Percentiles rank a stretch among this genome's conserved stretches.
These are phyloP conservation scores for Nemania sp. DNA, from an alignment of 2,329 filamentous ascomycete genomes.

Conservation along the genomic window DNA sequence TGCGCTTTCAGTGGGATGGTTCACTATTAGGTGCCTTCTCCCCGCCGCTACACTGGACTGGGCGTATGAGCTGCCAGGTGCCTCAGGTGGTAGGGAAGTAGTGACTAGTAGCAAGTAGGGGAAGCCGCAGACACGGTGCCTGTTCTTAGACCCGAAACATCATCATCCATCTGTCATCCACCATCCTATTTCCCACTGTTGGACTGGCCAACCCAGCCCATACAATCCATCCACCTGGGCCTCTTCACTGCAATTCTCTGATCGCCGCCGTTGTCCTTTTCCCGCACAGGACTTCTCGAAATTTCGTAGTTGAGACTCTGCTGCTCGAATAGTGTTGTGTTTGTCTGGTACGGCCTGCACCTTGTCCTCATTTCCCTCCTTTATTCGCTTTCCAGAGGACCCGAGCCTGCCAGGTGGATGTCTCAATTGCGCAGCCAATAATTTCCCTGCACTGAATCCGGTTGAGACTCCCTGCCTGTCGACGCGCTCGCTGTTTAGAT, in stretches of 20 bases:
- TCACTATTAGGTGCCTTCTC: slow-evolving; percentile 2
- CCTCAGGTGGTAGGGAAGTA: background rate
- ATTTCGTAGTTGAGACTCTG: slow-evolving; percentile 1
- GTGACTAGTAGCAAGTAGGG: too few species aligned
- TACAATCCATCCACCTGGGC: slow-evolving; percentile 13
- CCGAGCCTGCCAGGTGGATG: slow-evolving; percentile 24
- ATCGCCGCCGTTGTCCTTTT: slow-evolving; percentile 11
- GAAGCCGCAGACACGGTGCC: slow-evolving; percentile 12
- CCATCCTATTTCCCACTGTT: slow-evolving; percentile 15
- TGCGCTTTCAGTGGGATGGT: slow-evolving; percentile 9
- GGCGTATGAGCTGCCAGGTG: background rate
- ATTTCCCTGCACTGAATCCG: slow-evolving; percentile 20
- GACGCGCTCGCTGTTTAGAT: slow-evolving; percentile 17
- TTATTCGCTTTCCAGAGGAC: slow-evolving; percentile 9
- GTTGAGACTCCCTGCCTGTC: slow-evolving; percentile 11
- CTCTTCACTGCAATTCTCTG: slow-evolving; percentile 19
- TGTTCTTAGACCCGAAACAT: slow-evolving; percentile 20
- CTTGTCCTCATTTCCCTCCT: slow-evolving; percentile 15
- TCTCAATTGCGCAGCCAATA: slow-evolving; percentile 29
- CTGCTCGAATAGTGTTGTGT: background rate
- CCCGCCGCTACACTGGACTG: background rate
- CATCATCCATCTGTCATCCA: slow-evolving; percentile 29
- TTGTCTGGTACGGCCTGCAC: slow-evolving; percentile 1
- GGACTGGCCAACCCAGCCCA: slow-evolving; percentile 23
- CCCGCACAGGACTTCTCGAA: background rate